Evolutionary conservation across 1,139 yeast genomes (phyloP), one percentile per base, ranked within the genome.

Genomic region (Protomyces inundatus): DNA sequence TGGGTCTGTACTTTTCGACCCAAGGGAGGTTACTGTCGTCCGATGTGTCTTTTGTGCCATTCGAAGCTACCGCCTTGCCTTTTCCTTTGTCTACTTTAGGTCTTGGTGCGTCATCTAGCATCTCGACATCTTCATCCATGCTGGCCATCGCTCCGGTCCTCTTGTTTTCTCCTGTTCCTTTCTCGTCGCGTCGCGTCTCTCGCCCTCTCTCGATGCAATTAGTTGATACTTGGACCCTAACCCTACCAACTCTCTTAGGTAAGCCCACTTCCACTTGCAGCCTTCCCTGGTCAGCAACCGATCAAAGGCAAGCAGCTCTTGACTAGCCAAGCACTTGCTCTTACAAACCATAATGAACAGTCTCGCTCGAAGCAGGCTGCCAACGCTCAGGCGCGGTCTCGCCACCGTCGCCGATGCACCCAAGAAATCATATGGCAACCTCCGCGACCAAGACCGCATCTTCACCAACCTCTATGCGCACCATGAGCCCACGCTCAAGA

Each of bases 1-100:
- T 79, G 0, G 99, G 99, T 69, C 99, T 85, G 74, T 93, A 95
- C 75, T 95, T 95, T 75, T 95, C 99, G 60, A 95, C 96, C 98
- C 90, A 58, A 9, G 60, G 60, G 6, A 61, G 45, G 48, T 46
- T 54, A 32, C 35, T 37, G 52, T 60, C 64, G 54, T 60, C 64
- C 30, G 23, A 32, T 12, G 33, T 6, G 16, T 37, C 52, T 3
- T 12, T 33, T 7, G 34, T 10, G n/a, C 32, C 53, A 30, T 36
- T 37, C 12, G 32, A 5, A 6, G 46, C 54, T 1, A 14, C 32
- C 30, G 36, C 56, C 45, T 58, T 58, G 14, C 58, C 59, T 33
- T 64, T 65, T 55, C 67, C 67, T 10, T 59, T 65, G 35, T 40
- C 54, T 7, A 61, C 40, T 23, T 53, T 32, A 45, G 46, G 46